Conservation (phyloP, 495 filamentous ascomycete species). For the Staphylotrichum longicolle region DNA sequence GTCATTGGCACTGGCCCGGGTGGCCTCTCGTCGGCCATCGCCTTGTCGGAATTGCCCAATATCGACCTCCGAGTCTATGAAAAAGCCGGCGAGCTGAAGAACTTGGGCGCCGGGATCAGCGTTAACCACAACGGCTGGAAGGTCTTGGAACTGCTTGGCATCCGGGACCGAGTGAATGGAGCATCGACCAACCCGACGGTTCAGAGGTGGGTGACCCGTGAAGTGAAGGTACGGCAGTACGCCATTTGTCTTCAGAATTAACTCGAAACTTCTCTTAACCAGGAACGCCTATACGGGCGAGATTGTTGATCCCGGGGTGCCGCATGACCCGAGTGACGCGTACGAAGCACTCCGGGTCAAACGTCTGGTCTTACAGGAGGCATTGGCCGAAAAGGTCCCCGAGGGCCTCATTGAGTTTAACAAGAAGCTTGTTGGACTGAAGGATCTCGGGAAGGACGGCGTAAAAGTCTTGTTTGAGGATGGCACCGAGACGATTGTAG, state of each 20-base stretch:
- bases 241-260: too few relatives aligned
- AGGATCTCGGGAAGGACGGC: constrained; percentile 31
- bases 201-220: neutral
- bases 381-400: constrained; percentile 40
- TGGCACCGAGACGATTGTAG: constrained; percentile 36
- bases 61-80: constrained; percentile 50
- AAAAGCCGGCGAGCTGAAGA: constrained; percentile 45
- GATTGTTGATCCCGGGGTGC: constrained; percentile 21
- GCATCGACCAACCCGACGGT: constrained; percentile 25
- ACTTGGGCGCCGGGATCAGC: constrained; percentile 52
- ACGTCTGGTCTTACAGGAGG: constrained; percentile 43
- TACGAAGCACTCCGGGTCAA: constrained; percentile 15
- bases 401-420: constrained; percentile 39
- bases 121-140: constrained; percentile 45
- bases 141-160: constrained; percentile 47
- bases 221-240: too few relatives aligned
- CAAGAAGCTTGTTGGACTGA: constrained; percentile 39
- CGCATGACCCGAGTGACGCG: constrained; percentile 24
- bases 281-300: constrained; percentile 39
- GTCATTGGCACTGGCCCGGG: constrained; percentile 51
- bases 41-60: constrained; percentile 46
- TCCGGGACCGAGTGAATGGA: constrained; percentile 36
- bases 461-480: constrained; percentile 43
- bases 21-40: constrained; percentile 50
- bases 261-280: neutral